Evolutionary conservation across 2,329 filamentous ascomycete species (phyloP), one percentile per base, ranked within the genome.

Genomic region (Colletotrichum lindemuthianum): DNA sequence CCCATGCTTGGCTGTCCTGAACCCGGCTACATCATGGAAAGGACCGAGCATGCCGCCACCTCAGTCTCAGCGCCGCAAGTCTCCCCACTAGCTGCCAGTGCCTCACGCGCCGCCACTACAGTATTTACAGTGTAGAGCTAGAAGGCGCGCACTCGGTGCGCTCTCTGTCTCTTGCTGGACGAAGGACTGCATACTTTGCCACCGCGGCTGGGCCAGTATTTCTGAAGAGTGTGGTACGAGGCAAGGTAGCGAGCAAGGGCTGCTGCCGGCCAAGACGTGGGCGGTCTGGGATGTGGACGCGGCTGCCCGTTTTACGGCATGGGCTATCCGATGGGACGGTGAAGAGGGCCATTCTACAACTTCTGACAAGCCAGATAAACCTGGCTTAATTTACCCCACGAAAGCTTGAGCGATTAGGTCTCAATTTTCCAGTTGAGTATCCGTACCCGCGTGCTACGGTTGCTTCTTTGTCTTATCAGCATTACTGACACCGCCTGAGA

Each of bases 321-420:
- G 59, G 63, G 59, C 63, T 53, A 59, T 58, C 59, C 63, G 53
- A 53, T 59, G 58, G 48, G 53, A 66, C 43, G 59, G 59, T 64
- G 52, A 52, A 44, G 54, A 66, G 48, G 63, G 50, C 33, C 12
- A 41, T 58, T 59, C 63, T 43, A 48, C 50, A 54, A 57, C 40
- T 39, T 12, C 11, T 54, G 63, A 59, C 59, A 63, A 36, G 39
- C 63, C 54, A 56, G 33, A 50, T 52, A 50, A 64, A 59, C 53
- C 59, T 64, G 53, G 63, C 59, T 59, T 24, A 54, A 50, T n/a
- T n/a, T n/a, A n/a, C 63, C 63, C 63, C 63, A 44, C 63, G 63
- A 59, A 5, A 64, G 63, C 59, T 66, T 66, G 63, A 63, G 48
- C 63, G 50, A 59, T 49, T 32, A 52, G 53, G 54, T 59, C 63